Evolutionary conservation across 176 grass and related monocot species (phyloP), one percentile per base, ranked within the genome.

Genomic region (Oryza brachyantha): DNA sequence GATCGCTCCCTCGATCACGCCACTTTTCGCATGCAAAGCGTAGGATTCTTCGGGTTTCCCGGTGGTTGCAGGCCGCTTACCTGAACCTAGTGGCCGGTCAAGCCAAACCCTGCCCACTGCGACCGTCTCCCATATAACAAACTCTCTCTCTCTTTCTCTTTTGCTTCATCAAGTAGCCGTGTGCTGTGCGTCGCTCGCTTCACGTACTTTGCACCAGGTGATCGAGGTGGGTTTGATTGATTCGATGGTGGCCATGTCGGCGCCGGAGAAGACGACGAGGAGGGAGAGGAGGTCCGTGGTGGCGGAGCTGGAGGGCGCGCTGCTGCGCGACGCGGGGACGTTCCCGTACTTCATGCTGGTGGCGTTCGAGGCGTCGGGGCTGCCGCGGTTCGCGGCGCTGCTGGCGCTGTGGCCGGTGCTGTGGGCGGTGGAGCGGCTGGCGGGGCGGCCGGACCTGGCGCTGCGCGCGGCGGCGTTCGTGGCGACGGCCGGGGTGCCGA

Each of bases 261-360:
- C 83, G 13, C 0, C 7, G 34, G 0, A 68, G 29, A 0, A 27
- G 75, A 0, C 38, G 66, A 16, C 39, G 13, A 5, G 4, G 16
- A 0, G 16, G 3, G 10, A 14, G 52, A 39, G 65, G 57, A 9
- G 22, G 29, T 65, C 82, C 16, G 82, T 97, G 66, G 83, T 92
- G 67, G 84, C 94, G 5, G 91, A 90, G 83, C 87, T 97, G 57
- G 91, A 97, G 65, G 94, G 94, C 8, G 70, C 34, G 8, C 94
- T 97, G 50, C 80, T 97, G 1, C 88, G 79, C 3, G 70, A 81
- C 79, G 38, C 68, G 0, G 80, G 85, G 40, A 81, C 85, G 1
- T 94, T 97, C 75, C 87, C 91, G 0, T 97, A 90, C 83, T 92
- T 90, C 83, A 97, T 97, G 94, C 87, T 97, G 13, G 31, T 92